Conservation (phyloP, 345 rosid species). For the Syzygium grande region DNA sequence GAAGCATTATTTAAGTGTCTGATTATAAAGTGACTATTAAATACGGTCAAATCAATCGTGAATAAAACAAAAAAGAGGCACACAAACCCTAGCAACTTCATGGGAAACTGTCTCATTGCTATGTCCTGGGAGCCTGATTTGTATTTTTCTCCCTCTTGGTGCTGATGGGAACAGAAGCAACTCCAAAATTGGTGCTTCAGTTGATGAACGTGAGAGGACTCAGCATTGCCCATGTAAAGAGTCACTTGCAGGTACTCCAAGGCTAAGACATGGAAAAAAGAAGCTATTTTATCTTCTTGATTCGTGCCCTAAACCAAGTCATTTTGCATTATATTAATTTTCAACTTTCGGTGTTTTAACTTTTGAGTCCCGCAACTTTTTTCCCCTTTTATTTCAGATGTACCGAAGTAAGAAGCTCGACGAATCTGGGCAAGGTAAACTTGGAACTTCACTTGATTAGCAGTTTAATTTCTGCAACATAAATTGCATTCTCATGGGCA, state of each 20-base stretch:
- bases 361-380: not conserved
- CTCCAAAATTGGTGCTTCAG: conserved; percentile 84
- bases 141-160: not conserved
- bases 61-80: not conserved
- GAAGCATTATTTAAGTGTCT: not conserved
- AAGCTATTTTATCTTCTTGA: not conserved
- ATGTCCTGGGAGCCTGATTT: not conserved
- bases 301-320: not conserved
- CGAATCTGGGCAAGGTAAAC: conserved; percentile 59
- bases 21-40: not conserved
- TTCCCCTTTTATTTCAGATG: conserved; percentile 38
- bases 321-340: not conserved
- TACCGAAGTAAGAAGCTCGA: conserved; percentile 85
- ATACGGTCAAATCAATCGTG: not conserved
- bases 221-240: conserved; percentile 88
- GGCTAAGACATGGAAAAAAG: too few relatives aligned
- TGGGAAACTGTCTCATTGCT: not conserved
- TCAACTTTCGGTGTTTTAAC: not conserved
- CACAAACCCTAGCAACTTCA: not conserved
- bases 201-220: conserved; percentile 80
- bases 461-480: too few relatives aligned
- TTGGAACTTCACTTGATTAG: not conserved
- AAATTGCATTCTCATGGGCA: too few relatives aligned
- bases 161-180: conserved; percentile 43
- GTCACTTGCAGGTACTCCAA: conserved; percentile 71